Base-by-base conservation (phyloP, 2,329 filamentous ascomycete species). In the Penicillium sp. region DNA sequence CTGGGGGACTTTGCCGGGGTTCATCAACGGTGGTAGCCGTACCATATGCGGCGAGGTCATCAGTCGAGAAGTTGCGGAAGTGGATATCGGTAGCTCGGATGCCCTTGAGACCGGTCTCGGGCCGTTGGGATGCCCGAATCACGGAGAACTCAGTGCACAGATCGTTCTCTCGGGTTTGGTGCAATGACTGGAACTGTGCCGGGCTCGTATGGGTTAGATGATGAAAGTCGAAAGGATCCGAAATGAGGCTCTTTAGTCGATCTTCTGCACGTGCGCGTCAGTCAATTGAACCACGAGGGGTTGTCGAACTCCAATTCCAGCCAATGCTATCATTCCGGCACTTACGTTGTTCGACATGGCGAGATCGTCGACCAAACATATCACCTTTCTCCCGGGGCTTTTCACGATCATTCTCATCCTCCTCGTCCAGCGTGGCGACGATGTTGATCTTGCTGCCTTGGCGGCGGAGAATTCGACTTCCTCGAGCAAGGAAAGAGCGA, bases 171-270 rank as follows among this genome's bases (percentile, higher is more conserved):
- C 80, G 78, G 13, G 81, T 75, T 33, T 77, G 78, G 39, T 84
- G 79, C 21, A 87, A 71, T 4, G 75, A 75, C 31, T 81, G 77
- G 55, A 86, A 79, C 55, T 87, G 81, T 24, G 80, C 71, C 24
- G 81, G 79, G 55, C 81, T 80, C 27, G 84, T 84, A 66, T 87
- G 84, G 35, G 83, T 84, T 52, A 88, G 71, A 65, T 87, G 85
- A 60, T 87, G 84, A 66, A 88, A 88, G 64, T 86, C 83, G 70
- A 85, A 88, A 1, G 85, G 85, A 55, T 80, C 80, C 0, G 85
- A 88, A 52, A 87, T 87, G 56, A 76, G 74, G 43, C 72, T 73
- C 68, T 82, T 83, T 52, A 77, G 55, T 21, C 72, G 71, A 53
- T 74, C 71, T 62, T 74, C 76, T 79, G 59, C 43, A 61, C 52